Percentiles rank a stretch among this genome's conserved stretches.
phyloP scores from a whole-genome alignment of 176 grass and related monocot genomes.

The sorghum (Sorghum bicolor) region DNA sequence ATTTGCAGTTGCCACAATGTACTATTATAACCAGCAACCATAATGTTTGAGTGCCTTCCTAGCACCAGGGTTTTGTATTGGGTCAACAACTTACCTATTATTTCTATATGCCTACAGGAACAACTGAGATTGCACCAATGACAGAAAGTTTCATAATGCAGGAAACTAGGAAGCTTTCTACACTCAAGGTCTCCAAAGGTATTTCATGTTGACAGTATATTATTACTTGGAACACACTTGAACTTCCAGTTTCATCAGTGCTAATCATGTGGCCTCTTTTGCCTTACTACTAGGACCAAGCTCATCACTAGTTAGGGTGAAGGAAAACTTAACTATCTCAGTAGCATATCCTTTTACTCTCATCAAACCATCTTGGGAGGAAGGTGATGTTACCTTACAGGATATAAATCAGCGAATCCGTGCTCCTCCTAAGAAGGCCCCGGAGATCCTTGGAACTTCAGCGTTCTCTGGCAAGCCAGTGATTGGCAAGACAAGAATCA shows the following conservation, averaged over 20 bases:
- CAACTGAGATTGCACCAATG: constrained; percentile 44
- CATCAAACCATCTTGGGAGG: constrained; percentile 79
- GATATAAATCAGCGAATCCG: constrained; percentile 81
- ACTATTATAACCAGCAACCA: background rate
- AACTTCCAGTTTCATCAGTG: constrained; percentile 5
- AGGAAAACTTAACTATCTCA: constrained; percentile 56
- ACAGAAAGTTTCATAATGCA: constrained; percentile 44
- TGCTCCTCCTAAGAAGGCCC: constrained; percentile 56
- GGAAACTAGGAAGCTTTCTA: constrained; percentile 53
- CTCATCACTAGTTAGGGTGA: constrained; percentile 50
- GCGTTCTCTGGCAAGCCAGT: constrained; percentile 87
- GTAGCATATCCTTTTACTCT: constrained; percentile 86
- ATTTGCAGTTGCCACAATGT: background rate
- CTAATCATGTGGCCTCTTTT: constrained; percentile 18
- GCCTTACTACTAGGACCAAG: constrained; percentile 46
- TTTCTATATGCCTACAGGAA: constrained; percentile 46
- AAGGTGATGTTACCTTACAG: constrained; percentile 76
- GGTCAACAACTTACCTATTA: constrained; percentile 20
- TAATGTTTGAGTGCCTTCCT: constrained; percentile 1
- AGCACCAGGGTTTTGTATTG: background rate
- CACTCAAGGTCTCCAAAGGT: constrained; percentile 89
- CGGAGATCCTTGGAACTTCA: constrained; percentile 55
- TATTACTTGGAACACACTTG: background rate
- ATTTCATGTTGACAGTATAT: constrained; percentile 19
- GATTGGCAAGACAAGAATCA: constrained; percentile 82